phyloP scores from a whole-genome alignment of 768 basidiomycete species.

The Amanita pseudoporphyria region DNA sequence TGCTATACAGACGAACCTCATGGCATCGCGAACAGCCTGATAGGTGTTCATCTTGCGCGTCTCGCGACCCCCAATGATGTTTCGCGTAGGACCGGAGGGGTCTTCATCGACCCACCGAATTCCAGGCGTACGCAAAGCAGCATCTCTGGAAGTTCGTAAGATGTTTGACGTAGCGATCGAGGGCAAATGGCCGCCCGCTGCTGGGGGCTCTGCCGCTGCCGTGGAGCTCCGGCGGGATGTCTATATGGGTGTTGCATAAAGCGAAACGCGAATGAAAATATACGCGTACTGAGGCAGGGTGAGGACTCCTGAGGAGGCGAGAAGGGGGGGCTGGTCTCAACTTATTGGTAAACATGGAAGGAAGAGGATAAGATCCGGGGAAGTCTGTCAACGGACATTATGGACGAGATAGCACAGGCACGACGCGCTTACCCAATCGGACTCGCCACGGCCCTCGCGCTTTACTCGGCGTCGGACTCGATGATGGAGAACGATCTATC shows the following conservation, averaged over 20 bases:
- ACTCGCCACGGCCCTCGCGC: too few relatives aligned
- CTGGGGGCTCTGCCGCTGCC: conserved; percentile 46
- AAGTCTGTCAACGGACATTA: too few relatives aligned
- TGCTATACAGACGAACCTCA: conserved; percentile 42
- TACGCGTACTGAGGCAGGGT: background rate
- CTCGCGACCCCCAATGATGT: conserved; percentile 64
- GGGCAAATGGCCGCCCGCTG: conserved; percentile 70
- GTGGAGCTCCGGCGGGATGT: conserved; percentile 42
- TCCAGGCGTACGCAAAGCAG: conserved; percentile 63
- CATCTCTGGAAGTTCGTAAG: conserved; percentile 56
- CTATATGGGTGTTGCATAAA: background rate
- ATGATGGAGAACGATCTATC: conserved; percentile 3
- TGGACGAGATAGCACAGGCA: conserved; percentile 4
- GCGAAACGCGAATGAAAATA: background rate
- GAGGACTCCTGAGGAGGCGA: conserved; percentile 12
- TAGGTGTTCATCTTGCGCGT: conserved; percentile 95
- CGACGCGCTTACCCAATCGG: background rate
- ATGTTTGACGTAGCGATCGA: conserved; percentile 62
- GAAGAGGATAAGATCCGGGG: conserved; percentile 34
- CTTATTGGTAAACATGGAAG: conserved; percentile 29
- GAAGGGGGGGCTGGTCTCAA: conserved; percentile 18
- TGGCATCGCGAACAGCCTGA: conserved; percentile 85
- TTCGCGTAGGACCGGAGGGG: conserved; percentile 27
- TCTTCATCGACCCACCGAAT: conserved; percentile 65
- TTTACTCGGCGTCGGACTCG: background rate